These are phyloP conservation scores for Talaromyces verruculosus DNA, from an alignment of 2,329 filamentous ascomycete genomes.

Conservation along the genomic window DNA sequence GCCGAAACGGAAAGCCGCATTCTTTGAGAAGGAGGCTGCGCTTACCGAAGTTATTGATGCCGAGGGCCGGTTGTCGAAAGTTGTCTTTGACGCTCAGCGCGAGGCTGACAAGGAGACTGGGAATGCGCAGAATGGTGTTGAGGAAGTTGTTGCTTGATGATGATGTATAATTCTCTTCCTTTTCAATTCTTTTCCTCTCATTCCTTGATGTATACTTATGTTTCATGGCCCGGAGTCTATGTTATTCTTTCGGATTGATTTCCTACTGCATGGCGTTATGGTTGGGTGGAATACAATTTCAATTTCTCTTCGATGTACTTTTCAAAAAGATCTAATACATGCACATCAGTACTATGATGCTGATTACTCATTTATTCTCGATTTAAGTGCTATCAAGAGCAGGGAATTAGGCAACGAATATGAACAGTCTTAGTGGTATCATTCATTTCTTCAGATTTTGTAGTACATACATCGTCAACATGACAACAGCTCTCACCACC, in stretches of 20 bases:
- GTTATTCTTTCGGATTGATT: not conserved
- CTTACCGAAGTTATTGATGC: conserved; percentile 47
- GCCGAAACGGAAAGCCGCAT: conserved; percentile 40
- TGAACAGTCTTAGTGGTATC: conserved; percentile 6
- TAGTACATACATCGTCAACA: conserved; percentile 17
- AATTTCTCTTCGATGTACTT: conserved; percentile 1
- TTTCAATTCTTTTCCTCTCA: conserved; percentile 1
- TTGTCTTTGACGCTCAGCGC: conserved; percentile 26
- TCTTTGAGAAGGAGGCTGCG: conserved; percentile 45
- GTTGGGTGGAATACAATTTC: conserved; percentile 7
- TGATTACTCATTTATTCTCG: not conserved
- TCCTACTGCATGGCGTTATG: conserved; percentile 10
- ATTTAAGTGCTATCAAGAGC: not conserved
- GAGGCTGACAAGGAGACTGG: conserved; percentile 20
- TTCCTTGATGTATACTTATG: conserved; percentile 6
- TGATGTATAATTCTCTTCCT: not conserved
- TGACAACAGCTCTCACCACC: conserved; percentile 5
- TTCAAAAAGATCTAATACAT: not conserved
- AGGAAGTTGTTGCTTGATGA: conserved; percentile 17
- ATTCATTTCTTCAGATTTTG: conserved; percentile 10
- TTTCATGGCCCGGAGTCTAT: conserved; percentile 14
- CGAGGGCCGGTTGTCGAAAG: conserved; percentile 39
- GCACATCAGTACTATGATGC: not conserved
- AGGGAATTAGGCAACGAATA: not conserved
- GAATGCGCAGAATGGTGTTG: conserved; percentile 20